Base-by-base conservation (phyloP, 78 protist species). In the Dictyostelium citrinum region DNA sequence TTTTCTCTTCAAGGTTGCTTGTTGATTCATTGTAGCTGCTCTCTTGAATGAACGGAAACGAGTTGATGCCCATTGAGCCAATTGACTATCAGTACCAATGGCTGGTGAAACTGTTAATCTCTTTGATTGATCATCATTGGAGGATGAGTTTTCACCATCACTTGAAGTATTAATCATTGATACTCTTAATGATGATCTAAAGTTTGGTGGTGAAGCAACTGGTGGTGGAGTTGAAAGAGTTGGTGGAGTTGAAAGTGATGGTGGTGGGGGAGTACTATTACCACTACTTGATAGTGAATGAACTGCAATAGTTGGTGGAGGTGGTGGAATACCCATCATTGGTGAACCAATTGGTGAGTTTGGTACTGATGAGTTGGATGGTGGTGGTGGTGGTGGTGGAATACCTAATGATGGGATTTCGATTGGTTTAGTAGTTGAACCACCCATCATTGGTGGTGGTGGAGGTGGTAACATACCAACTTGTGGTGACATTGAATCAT, bases 341-440 rank as follows among this genome's bases (percentile, higher is more conserved):
- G 91, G 91, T 70, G 72, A 64, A 55, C 64, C 64, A 55, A 55
- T 55, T 55, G 72, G 72, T 72, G 79, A 72, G 2, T n/a, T 76
- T 16, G 45, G 8, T 43, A 41, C 72, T 10, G 64, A n/a, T 31
- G 77, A 27, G 17, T 17, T 14, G 2, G 43, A 2, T 37, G 81
- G 49, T 83, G 90, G 0, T 37, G 81, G 72, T 83, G 90, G 90
- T 74, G 82, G 91, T 76, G 91, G 91, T 24, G 91, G 91, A 17
- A 74, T 43, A 14, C 46, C 37, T 46, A 82, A 17, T 14, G 22
- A 41, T 60, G 91, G 91, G 9, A 43, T 20, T n/a, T 64, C 72
- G 20, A 64, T 24, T 64, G 72, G 72, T 27, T 24, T 64, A 0
- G 70, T 20, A 16, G 37, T 20, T 1, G 43, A 39, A 1, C 43